phyloP scores from a whole-genome alignment of 202 grass and related monocot species.

The Brachypodium distachyon region DNA sequence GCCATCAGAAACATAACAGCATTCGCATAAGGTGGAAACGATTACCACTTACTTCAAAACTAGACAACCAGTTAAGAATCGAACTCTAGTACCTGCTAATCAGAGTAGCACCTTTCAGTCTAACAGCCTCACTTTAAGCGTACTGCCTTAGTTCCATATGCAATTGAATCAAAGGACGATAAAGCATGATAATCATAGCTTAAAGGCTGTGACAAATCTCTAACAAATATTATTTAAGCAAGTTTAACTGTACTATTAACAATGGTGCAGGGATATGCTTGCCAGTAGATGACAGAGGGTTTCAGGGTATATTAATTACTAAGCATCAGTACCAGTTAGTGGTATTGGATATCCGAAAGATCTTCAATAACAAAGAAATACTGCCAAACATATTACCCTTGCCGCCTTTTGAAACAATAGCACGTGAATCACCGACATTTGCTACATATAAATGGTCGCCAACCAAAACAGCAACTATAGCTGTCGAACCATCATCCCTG shows the following conservation, averaged over 20 bases:
- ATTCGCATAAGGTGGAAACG: not conserved
- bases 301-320: not conserved
- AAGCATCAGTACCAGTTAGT: not conserved
- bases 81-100: no score
- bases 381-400: slow-evolving; percentile 37
- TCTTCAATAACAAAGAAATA: not conserved
- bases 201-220: not conserved
- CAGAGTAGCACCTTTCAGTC: no score
- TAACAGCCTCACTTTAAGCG: no score
- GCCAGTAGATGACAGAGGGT: not conserved
- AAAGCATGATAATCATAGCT: no score
- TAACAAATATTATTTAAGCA: not conserved
- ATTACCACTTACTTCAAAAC: not conserved
- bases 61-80: not conserved
- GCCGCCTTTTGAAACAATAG: slow-evolving; percentile 54
- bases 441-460: slow-evolving; percentile 64
- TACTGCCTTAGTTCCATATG: no score
- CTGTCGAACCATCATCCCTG: slow-evolving; percentile 88
- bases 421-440: slow-evolving; percentile 88
- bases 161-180: no score
- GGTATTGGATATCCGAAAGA: not conserved
- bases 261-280: not conserved
- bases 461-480: slow-evolving; percentile 60
- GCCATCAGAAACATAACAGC: not conserved
- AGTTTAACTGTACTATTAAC: not conserved